phyloP scores from a whole-genome alignment of 2,329 filamentous ascomycete species.

The Fusarium pilosicola region DNA sequence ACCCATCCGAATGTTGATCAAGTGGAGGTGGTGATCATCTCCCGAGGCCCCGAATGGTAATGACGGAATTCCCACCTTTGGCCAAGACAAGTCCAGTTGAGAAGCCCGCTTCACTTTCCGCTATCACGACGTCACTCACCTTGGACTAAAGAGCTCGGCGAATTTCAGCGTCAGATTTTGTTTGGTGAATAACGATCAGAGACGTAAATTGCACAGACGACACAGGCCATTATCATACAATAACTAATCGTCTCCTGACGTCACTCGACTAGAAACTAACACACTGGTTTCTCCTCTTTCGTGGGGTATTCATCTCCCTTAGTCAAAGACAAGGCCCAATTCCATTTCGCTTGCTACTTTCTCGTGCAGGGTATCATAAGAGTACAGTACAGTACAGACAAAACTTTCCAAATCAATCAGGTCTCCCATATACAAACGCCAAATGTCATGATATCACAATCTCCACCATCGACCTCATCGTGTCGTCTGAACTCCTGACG shows the following conservation, averaged over 20 bases:
- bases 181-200: constrained; percentile 14
- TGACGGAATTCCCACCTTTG: constrained; percentile 24
- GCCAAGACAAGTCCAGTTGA: constrained; percentile 4
- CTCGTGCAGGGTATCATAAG: constrained; percentile 43
- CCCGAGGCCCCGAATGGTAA: constrained; percentile 14
- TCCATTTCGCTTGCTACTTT: constrained; percentile 35
- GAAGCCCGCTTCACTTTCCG: constrained; percentile 9
- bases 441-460: constrained; percentile 11
- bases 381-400: constrained; percentile 16
- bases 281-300: not conserved
- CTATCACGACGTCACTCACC: constrained; percentile 21
- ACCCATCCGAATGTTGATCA: constrained; percentile 23
- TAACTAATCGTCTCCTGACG: constrained; percentile 17
- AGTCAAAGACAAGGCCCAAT: constrained; percentile 20
- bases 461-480: constrained; percentile 8
- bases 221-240: not conserved
- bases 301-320: constrained; percentile 12
- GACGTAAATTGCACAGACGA: constrained; percentile 5
- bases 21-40: constrained; percentile 31
- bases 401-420: constrained; percentile 16
- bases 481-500: constrained; percentile 34
- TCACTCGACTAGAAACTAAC: constrained; percentile 6
- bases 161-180: constrained; percentile 4
- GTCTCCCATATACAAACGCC: constrained; percentile 27
- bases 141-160: not conserved